Conservation (phyloP, 306 rosid species). For the Prunus davidiana region DNA sequence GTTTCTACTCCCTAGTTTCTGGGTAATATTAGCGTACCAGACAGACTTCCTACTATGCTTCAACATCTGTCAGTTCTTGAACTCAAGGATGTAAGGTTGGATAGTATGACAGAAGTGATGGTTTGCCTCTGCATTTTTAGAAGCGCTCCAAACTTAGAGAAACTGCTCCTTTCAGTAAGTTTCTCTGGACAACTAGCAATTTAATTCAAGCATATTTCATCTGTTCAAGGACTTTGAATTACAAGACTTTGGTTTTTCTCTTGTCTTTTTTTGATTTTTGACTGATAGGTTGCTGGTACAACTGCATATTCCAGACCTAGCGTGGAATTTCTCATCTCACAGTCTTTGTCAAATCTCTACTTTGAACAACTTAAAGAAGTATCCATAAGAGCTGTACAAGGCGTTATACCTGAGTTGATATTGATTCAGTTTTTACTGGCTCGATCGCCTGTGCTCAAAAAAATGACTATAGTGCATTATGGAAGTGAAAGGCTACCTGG, state of each 20-base stretch:
- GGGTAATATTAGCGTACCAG: constrained; percentile 10
- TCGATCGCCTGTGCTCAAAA: constrained; percentile 17
- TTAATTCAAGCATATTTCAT: background rate
- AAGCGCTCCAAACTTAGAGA: constrained; percentile 33
- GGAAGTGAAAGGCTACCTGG: background rate
- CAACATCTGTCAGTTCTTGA: constrained; percentile 9
- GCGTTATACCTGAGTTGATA: background rate
- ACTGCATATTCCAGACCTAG: background rate
- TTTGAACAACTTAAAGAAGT: constrained; percentile 16
- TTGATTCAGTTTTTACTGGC: constrained; percentile 12
- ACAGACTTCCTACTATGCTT: constrained; percentile 19
- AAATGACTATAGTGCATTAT: background rate
- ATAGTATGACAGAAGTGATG: background rate
- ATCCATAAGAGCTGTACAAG: constrained; percentile 8
- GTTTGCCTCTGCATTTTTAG: constrained; percentile 12
- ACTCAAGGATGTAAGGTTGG: constrained; percentile 15
- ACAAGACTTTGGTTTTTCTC: background rate
- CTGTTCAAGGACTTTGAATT: background rate
- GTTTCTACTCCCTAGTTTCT: constrained; percentile 16
- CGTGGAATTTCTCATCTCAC: background rate
- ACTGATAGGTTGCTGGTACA: background rate
- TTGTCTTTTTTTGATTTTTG: background rate
- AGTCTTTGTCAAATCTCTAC: background rate
- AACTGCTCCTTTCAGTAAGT: constrained; percentile 28
- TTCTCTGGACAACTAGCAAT: background rate